Evolutionary conservation across 2,329 filamentous ascomycete species (phyloP).

Genomic region (Macrophomina phaseolina): DNA sequence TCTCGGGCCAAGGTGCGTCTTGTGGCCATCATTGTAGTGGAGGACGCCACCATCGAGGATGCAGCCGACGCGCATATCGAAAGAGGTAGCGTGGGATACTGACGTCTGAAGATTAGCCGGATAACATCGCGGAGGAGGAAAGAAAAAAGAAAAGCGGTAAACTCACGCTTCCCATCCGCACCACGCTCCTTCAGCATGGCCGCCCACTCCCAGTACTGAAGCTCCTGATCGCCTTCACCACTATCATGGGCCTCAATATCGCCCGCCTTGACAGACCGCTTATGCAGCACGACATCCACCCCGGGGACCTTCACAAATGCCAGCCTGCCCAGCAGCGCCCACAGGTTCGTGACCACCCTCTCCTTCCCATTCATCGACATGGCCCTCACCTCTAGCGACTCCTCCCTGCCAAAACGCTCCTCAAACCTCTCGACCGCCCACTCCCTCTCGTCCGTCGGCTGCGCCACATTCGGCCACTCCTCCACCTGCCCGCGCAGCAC

Average conservation of each 20-base stretch:
- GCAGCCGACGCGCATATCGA: conserved; percentile 54
- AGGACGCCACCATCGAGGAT: conserved; percentile 55
- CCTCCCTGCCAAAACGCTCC: conserved; percentile 37
- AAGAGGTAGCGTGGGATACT: conserved; percentile 47
- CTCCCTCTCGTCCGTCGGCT: neutral
- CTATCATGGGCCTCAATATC: neutral
- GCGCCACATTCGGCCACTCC: neutral
- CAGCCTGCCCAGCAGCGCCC: conserved; percentile 40
- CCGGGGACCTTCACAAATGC: conserved; percentile 48
- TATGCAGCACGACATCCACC: conserved; percentile 46
- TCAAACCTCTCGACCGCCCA: conserved; percentile 34
- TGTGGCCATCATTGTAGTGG: conserved; percentile 52
- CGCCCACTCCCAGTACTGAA: conserved; percentile 33
- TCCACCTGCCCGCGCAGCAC: neutral
- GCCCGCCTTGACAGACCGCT: conserved; percentile 39
- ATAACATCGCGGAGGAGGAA: too few relatives aligned
- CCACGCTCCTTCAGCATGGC: conserved; percentile 30
- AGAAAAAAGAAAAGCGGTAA: neutral
- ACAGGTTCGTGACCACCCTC: conserved; percentile 39
- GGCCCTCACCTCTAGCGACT: conserved; percentile 40
- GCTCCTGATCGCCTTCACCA: neutral
- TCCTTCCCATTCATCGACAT: conserved; percentile 52
- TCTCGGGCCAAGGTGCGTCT: conserved; percentile 50
- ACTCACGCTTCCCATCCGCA: conserved; percentile 31
- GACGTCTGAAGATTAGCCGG: neutral